These are phyloP conservation scores for Xanthoconium purpureum DNA, from an alignment of 768 basidiomycete genomes.

Conservation along the genomic window DNA sequence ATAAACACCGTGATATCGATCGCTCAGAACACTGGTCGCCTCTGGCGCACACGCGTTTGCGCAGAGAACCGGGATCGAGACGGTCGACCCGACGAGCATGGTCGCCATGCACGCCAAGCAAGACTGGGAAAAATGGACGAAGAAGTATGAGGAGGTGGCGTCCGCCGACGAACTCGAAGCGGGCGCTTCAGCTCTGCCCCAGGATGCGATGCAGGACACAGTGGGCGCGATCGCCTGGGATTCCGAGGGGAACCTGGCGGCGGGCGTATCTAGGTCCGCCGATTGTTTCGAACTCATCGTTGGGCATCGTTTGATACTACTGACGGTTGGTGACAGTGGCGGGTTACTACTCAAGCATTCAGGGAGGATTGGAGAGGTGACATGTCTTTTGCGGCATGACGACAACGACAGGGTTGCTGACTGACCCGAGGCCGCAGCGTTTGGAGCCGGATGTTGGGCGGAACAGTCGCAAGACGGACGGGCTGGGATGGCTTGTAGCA, in stretches of 20 bases:
- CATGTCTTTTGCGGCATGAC: neutral
- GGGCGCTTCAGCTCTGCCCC: slow-evolving; percentile 5
- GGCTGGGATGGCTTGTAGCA: slow-evolving; percentile 59
- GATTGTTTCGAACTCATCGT: neutral
- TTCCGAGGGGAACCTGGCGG: slow-evolving; percentile 44
- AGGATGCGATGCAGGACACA: slow-evolving; percentile 62
- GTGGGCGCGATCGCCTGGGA: slow-evolving; percentile 74
- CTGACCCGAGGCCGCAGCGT: slow-evolving; percentile 55
- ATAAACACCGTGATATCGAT: neutral
- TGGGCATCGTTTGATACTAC: neutral
- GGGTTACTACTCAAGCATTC: slow-evolving; percentile 74
- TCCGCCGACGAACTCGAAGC: slow-evolving; percentile 7
- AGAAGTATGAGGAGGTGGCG: slow-evolving; percentile 29
- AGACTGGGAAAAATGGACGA: slow-evolving; percentile 65
- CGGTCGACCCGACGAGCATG: slow-evolving; percentile 44
- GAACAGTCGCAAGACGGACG: slow-evolving; percentile 28
- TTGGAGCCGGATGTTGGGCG: slow-evolving; percentile 79
- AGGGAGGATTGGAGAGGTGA: slow-evolving; percentile 74
- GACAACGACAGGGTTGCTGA: neutral
- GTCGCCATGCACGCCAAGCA: slow-evolving; percentile 45
- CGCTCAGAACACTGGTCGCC: slow-evolving; percentile 54
- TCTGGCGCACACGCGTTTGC: slow-evolving; percentile 63
- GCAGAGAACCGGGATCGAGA: slow-evolving; percentile 23
- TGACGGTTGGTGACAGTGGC: slow-evolving; percentile 45
- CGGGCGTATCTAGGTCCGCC: slow-evolving; percentile 72